Conservation (phyloP, 441 rosid species). For the Theobroma grandiflorum region DNA sequence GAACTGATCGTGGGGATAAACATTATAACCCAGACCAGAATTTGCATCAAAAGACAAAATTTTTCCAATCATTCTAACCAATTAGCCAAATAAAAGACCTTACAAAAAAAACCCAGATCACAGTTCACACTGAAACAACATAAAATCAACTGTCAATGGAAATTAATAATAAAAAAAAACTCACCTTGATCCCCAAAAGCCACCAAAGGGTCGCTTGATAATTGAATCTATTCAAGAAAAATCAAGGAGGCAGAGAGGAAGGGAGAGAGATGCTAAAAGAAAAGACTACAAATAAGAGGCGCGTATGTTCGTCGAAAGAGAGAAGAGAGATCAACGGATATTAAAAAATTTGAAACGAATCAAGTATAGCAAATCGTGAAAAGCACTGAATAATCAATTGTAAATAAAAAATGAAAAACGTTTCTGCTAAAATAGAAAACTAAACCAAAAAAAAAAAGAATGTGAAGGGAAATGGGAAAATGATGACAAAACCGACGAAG, state of each 20-base stretch:
- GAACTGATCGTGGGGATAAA: not conserved
- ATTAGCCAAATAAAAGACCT: not conserved
- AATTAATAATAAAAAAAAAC: not conserved
- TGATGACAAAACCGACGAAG: not conserved
- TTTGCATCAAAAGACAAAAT: not conserved
- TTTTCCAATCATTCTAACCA: not conserved
- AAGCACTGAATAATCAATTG: not conserved
- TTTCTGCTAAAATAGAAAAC: not conserved
- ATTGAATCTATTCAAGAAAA: not conserved
- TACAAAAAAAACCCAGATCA: not conserved
- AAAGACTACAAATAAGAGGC: not conserved
- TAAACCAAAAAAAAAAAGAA: not conserved
- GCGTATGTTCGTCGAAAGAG: not conserved
- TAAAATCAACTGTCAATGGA: not conserved
- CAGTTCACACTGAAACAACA: not conserved
- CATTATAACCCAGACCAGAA: conserved; percentile 8
- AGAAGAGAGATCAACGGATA: conserved; percentile 7
- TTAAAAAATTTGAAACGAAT: not conserved
- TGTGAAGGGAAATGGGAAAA: not conserved
- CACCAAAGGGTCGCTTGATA: not conserved
- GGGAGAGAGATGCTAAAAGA: not conserved
- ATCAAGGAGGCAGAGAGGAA: not conserved
- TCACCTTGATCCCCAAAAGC: conserved; percentile 15
- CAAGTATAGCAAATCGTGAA: not conserved
- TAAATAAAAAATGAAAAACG: not conserved